phyloP scores from a whole-genome alignment of 768 basidiomycete genomes.

The Podaxis sp. region DNA sequence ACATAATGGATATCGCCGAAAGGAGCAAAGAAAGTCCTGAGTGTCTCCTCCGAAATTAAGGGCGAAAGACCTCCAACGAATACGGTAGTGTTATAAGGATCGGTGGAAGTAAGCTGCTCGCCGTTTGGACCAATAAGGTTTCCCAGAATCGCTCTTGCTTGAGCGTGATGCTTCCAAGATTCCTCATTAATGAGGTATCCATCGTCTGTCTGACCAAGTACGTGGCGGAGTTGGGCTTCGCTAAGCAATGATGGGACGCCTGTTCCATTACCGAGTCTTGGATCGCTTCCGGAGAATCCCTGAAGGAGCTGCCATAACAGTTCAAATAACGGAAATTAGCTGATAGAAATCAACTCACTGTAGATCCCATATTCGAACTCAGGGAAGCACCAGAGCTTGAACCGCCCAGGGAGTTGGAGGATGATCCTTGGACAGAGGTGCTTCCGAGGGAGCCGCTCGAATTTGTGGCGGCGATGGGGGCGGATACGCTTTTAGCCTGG shows the following conservation, averaged over 20 bases:
- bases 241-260: constrained; percentile 41
- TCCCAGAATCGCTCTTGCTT: constrained; percentile 79
- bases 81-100: constrained; percentile 96
- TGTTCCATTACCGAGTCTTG: constrained; percentile 26
- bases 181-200: constrained; percentile 55
- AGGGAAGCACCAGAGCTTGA: constrained; percentile 53
- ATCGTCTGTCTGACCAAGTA: constrained; percentile 26
- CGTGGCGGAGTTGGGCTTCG: constrained; percentile 37
- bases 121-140: constrained; percentile 86
- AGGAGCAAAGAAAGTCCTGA: constrained; percentile 89
- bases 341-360: neutral
- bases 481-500: constrained; percentile 66
- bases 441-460: constrained; percentile 37
- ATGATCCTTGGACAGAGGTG: constrained; percentile 39
- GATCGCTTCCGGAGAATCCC: constrained; percentile 46
- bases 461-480: constrained; percentile 57
- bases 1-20: constrained; percentile 94
- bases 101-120: constrained; percentile 82
- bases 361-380: constrained; percentile 50
- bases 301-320: neutral
- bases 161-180: constrained; percentile 83
- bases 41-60: constrained; percentile 86
- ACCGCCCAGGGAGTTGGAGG: constrained; percentile 49
- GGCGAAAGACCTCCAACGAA: constrained; percentile 92
- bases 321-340: neutral